Evolutionary conservation across 2,329 filamentous ascomycete genomes (phyloP), one percentile per base, ranked within the genome.

Genomic region (Cryphonectria radicalis): DNA sequence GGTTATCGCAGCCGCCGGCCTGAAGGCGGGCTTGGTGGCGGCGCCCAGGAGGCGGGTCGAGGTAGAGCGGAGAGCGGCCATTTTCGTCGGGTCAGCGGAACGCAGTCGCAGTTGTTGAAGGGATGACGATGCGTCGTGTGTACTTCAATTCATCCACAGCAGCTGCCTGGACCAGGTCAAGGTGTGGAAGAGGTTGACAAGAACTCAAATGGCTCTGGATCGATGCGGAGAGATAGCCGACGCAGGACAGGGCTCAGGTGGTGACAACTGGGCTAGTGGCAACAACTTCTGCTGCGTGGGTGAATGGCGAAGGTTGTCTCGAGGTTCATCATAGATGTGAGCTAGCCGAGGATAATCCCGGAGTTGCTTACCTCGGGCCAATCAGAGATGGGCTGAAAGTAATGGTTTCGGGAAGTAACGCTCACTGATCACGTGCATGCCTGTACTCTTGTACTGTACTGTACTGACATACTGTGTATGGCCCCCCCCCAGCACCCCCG

Each of bases 11-110:
- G 74, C 64, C 73, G 74, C 81, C 74, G 81, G 82, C 68, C 79
- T 79, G 74, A 80, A 77, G 79, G 77, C 81, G 77, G 80, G 84
- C 78, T 80, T 81, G 75, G 82, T 77, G 76, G 84, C 81, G 75
- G 82, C 80, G 80, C 84, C 85, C 76, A 90, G 77, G 72, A 89
- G 79, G 78, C 87, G 85, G 74, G 83, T 79, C 71, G 87, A 83
- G 77, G 86, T 83, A 77, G 86, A 87, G 84, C 88, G 88, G 81
- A 90, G 87, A 84, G 88, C 84, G 78, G 88, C 86, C 88, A 90
- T 90, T 79, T 78, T 82, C 37, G 66, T 65, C 50, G 63, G 62
- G 37, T 65, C 32, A 65, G 53, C 32, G 66, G 46, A 59, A 40
- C 40, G 42, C 28, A 57, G 35, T 28, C 37, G 37, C 37, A 3